These are phyloP conservation scores for Pseudocercospora fuligena DNA, from an alignment of 2,329 filamentous ascomycete species.

Conservation along the genomic window DNA sequence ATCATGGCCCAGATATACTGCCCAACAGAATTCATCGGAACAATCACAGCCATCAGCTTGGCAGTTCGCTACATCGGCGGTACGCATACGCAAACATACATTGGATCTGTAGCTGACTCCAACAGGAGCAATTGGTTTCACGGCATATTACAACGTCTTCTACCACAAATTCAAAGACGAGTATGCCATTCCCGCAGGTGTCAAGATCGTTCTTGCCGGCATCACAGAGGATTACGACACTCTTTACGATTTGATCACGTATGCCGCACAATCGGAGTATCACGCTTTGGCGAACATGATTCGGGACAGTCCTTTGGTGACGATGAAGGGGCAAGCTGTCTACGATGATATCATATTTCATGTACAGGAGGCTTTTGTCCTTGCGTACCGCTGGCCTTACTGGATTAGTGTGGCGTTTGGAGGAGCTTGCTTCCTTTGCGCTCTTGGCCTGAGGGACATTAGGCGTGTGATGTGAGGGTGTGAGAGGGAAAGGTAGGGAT, in stretches of 20 bases:
- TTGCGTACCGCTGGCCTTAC: conserved; percentile 39
- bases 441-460: conserved; percentile 40
- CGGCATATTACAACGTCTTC: conserved; percentile 59
- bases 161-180: conserved; percentile 43
- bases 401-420: conserved; percentile 42
- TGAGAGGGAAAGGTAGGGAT: too few relatives aligned
- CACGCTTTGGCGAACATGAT: conserved; percentile 23
- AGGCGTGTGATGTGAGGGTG: conserved; percentile 16
- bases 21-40: conserved; percentile 71
- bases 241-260: conserved; percentile 28
- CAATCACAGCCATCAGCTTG: conserved; percentile 69
- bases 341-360: conserved; percentile 34
- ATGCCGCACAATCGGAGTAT: conserved; percentile 30
- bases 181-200: conserved; percentile 24
- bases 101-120: too few relatives aligned
- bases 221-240: conserved; percentile 23
- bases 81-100: too few relatives aligned
- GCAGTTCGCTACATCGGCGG: conserved; percentile 68
- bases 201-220: conserved; percentile 25
- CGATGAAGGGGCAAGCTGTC: conserved; percentile 26
- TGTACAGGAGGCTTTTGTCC: conserved; percentile 35
- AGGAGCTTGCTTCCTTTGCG: conserved; percentile 35
- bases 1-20: conserved; percentile 71
- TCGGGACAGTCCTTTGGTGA: conserved; percentile 20
- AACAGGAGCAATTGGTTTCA: conserved; percentile 58